Evolutionary conservation across 2,329 filamentous ascomycete genomes (phyloP).

Genomic region (Colletotrichum karsti): DNA sequence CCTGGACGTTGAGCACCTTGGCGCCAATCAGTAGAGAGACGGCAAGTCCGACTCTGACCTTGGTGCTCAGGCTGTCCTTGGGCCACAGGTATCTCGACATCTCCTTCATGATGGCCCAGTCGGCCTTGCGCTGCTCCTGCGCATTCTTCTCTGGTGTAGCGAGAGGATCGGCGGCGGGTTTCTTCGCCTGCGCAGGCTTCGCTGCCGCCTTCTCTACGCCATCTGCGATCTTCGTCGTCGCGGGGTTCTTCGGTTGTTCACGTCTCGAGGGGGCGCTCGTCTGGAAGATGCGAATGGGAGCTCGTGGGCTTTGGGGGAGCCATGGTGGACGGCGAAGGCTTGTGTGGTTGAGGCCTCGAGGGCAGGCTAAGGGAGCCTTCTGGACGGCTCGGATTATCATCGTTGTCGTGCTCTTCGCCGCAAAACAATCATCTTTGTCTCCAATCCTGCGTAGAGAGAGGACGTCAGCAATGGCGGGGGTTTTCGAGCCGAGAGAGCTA

Average conservation of each 20-base stretch:
- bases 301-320: conserved; percentile 25
- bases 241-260: neutral
- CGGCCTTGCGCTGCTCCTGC: conserved; percentile 92
- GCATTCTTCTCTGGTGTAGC: conserved; percentile 73
- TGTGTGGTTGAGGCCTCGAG: conserved; percentile 13
- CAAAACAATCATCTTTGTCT: conserved; percentile 23
- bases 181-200: conserved; percentile 17
- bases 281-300: conserved; percentile 29
- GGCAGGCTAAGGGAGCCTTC: conserved; percentile 25
- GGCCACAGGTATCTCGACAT: conserved; percentile 98
- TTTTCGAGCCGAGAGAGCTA: neutral
- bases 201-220: neutral
- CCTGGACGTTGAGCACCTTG: conserved; percentile 96
- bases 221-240: neutral
- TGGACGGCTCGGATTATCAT: conserved; percentile 29
- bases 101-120: conserved; percentile 98
- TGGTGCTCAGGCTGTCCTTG: conserved; percentile 83
- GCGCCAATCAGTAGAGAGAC: conserved; percentile 85
- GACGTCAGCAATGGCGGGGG: conserved; percentile 4
- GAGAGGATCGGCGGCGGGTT: conserved; percentile 57
- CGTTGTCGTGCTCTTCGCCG: conserved; percentile 25
- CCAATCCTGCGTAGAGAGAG: neutral
- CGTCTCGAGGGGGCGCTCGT: conserved; percentile 23
- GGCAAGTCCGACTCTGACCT: conserved; percentile 86
- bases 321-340: conserved; percentile 18